These are phyloP conservation scores for Psidium friedrichsthalianum DNA, from an alignment of 345 rosid species.

Conservation along the genomic window DNA sequence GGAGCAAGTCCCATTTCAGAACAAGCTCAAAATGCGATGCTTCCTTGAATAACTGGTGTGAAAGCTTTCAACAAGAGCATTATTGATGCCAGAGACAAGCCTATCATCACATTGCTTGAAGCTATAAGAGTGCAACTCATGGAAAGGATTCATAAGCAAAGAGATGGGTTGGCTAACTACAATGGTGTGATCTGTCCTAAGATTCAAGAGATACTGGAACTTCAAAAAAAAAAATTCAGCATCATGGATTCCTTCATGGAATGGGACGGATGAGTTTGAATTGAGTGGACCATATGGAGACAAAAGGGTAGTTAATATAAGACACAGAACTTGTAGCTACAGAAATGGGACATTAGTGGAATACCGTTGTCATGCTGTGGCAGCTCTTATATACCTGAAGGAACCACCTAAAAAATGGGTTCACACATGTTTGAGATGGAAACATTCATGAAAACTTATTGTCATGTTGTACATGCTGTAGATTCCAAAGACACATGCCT, in stretches of 20 bases:
- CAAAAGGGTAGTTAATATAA: background rate
- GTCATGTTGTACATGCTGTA: no score
- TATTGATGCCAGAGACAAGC: background rate
- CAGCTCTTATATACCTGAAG: background rate
- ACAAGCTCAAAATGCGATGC: background rate
- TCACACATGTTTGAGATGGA: no score
- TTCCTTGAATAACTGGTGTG: background rate
- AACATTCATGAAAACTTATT: no score
- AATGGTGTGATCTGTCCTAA: background rate
- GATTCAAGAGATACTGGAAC: background rate
- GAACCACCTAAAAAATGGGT: background rate
- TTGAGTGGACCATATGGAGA: background rate
- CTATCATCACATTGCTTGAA: background rate
- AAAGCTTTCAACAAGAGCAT: background rate
- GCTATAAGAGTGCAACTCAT: background rate
- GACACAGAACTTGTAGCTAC: background rate
- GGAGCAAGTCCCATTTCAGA: background rate
- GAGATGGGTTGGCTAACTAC: background rate
- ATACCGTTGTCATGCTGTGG: fast-evolving
- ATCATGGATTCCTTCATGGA: background rate
- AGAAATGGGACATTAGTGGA: background rate
- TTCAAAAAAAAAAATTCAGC: background rate
- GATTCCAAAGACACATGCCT: no score
- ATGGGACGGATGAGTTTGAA: no score
- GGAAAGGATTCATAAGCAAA: background rate